Base-by-base conservation (phyloP, 495 filamentous ascomycete genomes). In the Penicillium crystallinum region DNA sequence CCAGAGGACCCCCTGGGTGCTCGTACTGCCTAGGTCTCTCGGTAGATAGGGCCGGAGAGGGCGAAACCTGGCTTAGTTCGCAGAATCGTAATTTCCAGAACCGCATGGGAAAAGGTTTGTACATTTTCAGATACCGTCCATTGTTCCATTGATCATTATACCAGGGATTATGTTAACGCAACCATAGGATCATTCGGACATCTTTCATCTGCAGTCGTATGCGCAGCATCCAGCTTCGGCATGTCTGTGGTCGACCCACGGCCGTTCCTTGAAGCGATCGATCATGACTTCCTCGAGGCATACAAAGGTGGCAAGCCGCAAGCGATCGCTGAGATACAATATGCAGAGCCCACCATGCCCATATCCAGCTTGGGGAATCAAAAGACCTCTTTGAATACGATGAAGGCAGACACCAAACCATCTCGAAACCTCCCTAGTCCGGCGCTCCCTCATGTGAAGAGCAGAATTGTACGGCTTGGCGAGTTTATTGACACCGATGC, bases 61-160 rank as follows among this genome's bases (percentile, higher is more conserved):
- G 71, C 2, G 73, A 77, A 46, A 63, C 70, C 1, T 78, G 75
- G 75, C 46, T 78, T 3, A 69, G 66, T 12, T 72, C 67, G n/a
- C 74, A 77, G 49, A 77, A 77, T 41, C 56, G 74, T 15, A 78
- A 76, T 47, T 78, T 78, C 53, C 54, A 71, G 40, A 77, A 78
- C 51, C 59, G 74, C 8, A 78, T 78, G 73, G 75, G 74, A 0
- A 65, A 58, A 65, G 74, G 74, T 72, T 55, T 17, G 50, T 31
- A 15, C 14, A 10, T 36, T 6, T 12, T 6, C 34, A 8, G 11
- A 9, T 9, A 9, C 29, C 2, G 29, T 9, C 8, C 25, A 29
- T 29, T 29, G 25, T 29, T 29, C 4, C 25, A n/a, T n/a, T n/a
- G n/a, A n/a, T n/a, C n/a, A n/a, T n/a, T n/a, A n/a, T n/a, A n/a